Evolutionary conservation across 2,329 filamentous ascomycete species (phyloP), one percentile per base, ranked within the genome.

Genomic region (Dichotomopilus funicola): DNA sequence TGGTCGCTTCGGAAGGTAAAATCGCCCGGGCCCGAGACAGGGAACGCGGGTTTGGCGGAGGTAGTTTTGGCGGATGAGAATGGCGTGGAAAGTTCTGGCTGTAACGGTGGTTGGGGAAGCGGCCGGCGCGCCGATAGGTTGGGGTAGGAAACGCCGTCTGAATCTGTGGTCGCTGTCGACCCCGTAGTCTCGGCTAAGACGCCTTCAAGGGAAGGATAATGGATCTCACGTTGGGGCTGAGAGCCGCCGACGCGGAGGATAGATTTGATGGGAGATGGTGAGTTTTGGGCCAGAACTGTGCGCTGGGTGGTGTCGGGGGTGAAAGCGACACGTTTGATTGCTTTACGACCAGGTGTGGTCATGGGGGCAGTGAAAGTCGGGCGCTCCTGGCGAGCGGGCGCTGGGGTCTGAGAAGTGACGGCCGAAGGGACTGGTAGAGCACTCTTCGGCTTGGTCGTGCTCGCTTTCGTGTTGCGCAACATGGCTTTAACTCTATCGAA

Each of bases 291-390:
- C 49, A 73, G 62, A 0, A 71, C 68, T 7, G 73, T 70, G 13
- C 73, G 72, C 59, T 88, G 80, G 38, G 85, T 27, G 19, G 19
- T 85, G 58, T 83, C 84, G 0, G 85, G 86, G 0, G 87, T 90
- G 65, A 95, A 96, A 50, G 88, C 85, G 38, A 95, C 89, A 54
- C 82, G 86, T 73, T 95, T 95, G 13, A 72, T 69, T 40, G 76
- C 67, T 69, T 84, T 88, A 31, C 84, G 79, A 36, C 85, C 84
- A 6, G 87, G 87, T 1, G 87, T 89, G 5, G 82, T 84, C 53
- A 82, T 72, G 5, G 80, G 76, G 13, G 77, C 67, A 3, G 74
- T 67, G 51, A 78, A 78, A 36, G 84, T 67, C 27, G 76, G 72
- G 63, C 81, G 83, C 36, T 82, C 75, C 10, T 78, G 67, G 13